phyloP scores from a whole-genome alignment of 1,139 yeast species.

The Saccharomyces pastorianus region DNA sequence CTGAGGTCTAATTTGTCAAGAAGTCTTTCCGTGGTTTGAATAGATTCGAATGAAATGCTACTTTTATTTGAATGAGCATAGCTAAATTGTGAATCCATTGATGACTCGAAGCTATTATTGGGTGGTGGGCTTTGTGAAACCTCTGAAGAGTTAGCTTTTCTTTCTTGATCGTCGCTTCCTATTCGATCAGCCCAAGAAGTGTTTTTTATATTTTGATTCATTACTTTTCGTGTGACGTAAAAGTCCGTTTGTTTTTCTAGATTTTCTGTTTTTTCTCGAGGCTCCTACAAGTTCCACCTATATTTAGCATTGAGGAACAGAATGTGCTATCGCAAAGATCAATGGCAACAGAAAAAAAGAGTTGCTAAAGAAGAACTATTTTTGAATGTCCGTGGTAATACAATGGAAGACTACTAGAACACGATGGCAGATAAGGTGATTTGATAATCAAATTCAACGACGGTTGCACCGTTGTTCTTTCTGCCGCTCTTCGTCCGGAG shows the following conservation, averaged over 20 bases:
- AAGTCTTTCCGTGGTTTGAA: conserved; percentile 26
- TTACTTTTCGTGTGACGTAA: background rate
- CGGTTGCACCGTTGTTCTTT: background rate
- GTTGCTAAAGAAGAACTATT: background rate
- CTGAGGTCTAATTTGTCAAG: conserved; percentile 29
- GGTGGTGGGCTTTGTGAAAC: background rate
- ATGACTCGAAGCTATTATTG: background rate
- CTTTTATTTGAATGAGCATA: conserved; percentile 9
- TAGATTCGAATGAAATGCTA: conserved; percentile 25
- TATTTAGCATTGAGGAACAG: background rate
- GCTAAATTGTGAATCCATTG: background rate
- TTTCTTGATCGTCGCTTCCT: background rate
- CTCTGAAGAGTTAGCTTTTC: background rate
- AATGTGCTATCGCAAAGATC: background rate
- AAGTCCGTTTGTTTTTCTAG: background rate
- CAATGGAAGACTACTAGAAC: background rate
- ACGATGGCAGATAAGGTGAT: background rate
- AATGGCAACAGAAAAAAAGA: background rate
- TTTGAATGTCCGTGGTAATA: background rate
- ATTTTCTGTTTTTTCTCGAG: background rate
- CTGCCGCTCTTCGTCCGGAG: background rate
- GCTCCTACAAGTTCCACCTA: background rate
- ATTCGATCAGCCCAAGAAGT: background rate
- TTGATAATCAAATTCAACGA: background rate
- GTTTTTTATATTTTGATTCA: background rate